Conservation (phyloP, 129 eudicot species). For the Tagetes patula region DNA sequence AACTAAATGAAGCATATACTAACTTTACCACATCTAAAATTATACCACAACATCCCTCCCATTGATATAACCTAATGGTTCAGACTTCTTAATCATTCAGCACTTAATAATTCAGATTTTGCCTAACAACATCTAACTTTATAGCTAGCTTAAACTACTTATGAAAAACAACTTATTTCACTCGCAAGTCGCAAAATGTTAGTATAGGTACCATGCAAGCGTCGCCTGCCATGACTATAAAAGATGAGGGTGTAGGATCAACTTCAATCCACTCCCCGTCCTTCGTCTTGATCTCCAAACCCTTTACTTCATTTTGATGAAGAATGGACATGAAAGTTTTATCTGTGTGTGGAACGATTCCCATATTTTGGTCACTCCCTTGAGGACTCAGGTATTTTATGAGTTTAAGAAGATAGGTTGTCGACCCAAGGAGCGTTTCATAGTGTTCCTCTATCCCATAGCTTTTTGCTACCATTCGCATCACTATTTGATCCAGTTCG, state of each 20-base stretch:
- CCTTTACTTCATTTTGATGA: conserved; percentile 52
- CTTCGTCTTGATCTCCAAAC: conserved; percentile 49
- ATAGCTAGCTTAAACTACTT: background rate
- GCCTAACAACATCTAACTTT: no score
- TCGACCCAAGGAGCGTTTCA: conserved; percentile 30
- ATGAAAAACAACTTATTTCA: background rate
- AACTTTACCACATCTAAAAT: no score
- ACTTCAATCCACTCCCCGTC: conserved; percentile 52
- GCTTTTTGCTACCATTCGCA: conserved; percentile 52
- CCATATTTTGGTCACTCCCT: conserved; percentile 33
- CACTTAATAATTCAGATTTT: no score
- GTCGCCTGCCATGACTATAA: conserved; percentile 68
- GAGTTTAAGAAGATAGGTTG: conserved; percentile 47
- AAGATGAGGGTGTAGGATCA: conserved; percentile 55
- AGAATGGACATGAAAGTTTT: conserved; percentile 57
- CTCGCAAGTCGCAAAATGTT: background rate
- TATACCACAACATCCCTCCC: no score
- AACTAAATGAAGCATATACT: no score
- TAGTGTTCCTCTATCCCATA: conserved; percentile 51
- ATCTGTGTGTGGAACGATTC: conserved; percentile 63
- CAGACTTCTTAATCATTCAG: no score
- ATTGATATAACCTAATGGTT: no score
- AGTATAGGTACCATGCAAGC: conserved; percentile 43
- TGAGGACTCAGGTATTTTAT: conserved; percentile 45
- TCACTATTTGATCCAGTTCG: conserved; percentile 51